A percentile compares a stretch with the other conserved stretches of the same genome.
Evolutionary conservation across 352 stramenopile genomes (phyloP).

Genomic region (Pseudoperonospora humuli): DNA sequence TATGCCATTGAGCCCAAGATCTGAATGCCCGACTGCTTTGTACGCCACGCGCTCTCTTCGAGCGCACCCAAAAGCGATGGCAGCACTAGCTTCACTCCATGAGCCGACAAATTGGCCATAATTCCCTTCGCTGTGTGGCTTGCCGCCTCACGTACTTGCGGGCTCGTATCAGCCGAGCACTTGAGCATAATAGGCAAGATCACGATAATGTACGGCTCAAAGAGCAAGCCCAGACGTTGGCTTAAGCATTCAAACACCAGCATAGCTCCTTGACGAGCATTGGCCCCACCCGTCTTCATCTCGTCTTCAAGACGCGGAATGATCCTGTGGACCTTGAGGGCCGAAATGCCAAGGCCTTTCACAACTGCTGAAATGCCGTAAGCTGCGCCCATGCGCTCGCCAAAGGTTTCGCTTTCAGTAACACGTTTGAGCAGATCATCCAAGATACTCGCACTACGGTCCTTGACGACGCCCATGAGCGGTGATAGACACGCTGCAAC

Average conservation of each 20-base stretch:
- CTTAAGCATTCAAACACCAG: conserved; percentile 98
- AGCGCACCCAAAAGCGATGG: conserved; percentile 95
- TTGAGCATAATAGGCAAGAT: conserved; percentile 98
- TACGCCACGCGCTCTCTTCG: conserved; percentile 92
- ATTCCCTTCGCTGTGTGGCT: conserved; percentile 93
- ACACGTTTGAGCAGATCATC: conserved; percentile 64
- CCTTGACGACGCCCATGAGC: conserved; percentile 78
- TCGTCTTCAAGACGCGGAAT: conserved; percentile 87
- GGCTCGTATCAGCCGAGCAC: conserved; percentile 94
- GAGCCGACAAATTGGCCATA: conserved; percentile 97
- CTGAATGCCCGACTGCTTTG: conserved; percentile 98
- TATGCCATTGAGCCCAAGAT: conserved; percentile 96
- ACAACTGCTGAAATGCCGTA: conserved; percentile 97
- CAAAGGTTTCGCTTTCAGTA: conserved; percentile 73
- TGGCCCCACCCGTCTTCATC: conserved; percentile 69
- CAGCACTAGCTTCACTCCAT: conserved; percentile 98
- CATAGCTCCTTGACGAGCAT: conserved; percentile 89
- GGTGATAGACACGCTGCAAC: conserved; percentile 87
- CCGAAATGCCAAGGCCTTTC: conserved; percentile 98
- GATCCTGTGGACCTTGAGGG: conserved; percentile 96
- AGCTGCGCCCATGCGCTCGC: conserved; percentile 89
- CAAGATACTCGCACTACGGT: conserved; percentile 67
- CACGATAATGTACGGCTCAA: conserved; percentile 97
- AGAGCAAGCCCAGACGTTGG: conserved; percentile 93
- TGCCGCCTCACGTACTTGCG: conserved; percentile 94